Percentiles rank a stretch among this genome's conserved stretches.
Conservation (phyloP, 2,329 filamentous ascomycete genomes). For the Fusarium cicatricum region DNA sequence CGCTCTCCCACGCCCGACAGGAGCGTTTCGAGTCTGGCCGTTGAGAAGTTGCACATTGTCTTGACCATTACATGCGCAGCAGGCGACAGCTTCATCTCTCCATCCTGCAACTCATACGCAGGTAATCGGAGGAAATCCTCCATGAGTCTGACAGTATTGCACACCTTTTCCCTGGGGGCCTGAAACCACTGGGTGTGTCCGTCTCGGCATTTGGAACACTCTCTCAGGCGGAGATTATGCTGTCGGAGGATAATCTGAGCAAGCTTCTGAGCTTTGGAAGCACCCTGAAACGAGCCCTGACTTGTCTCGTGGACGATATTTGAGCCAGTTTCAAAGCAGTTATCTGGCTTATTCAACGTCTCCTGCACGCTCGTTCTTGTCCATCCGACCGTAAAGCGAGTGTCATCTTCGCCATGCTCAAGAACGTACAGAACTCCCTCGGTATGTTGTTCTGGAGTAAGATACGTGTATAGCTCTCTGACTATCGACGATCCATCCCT, state of each 20-base stretch:
- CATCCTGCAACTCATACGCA: constrained; percentile 14
- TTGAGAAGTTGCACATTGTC: constrained; percentile 10
- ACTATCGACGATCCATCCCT: constrained; percentile 1
- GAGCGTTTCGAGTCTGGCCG: neutral
- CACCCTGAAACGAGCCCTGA: neutral
- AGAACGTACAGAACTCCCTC: constrained; percentile 18
- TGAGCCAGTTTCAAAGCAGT: constrained; percentile 11
- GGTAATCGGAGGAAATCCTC: constrained; percentile 12
- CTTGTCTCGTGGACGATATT: constrained; percentile 11
- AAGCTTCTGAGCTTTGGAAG: constrained; percentile 16
- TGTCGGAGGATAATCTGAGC: neutral
- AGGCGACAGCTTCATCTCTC: constrained; percentile 9
- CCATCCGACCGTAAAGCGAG: constrained; percentile 21
- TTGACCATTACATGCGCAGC: constrained; percentile 2
- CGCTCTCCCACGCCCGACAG: neutral
- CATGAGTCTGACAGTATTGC: constrained; percentile 9
- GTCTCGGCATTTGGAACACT: constrained; percentile 7
- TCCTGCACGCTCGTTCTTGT: neutral
- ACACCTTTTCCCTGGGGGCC: neutral
- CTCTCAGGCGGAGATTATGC: neutral
- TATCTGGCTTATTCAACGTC: neutral
- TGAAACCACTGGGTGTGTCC: constrained; percentile 16
- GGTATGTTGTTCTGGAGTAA: neutral
- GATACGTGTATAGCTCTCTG: neutral
- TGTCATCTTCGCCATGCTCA: neutral